Evolutionary conservation across 164 flowering plant species (phyloP), one percentile per base, ranked within the genome.

Genomic region (Santalum album): DNA sequence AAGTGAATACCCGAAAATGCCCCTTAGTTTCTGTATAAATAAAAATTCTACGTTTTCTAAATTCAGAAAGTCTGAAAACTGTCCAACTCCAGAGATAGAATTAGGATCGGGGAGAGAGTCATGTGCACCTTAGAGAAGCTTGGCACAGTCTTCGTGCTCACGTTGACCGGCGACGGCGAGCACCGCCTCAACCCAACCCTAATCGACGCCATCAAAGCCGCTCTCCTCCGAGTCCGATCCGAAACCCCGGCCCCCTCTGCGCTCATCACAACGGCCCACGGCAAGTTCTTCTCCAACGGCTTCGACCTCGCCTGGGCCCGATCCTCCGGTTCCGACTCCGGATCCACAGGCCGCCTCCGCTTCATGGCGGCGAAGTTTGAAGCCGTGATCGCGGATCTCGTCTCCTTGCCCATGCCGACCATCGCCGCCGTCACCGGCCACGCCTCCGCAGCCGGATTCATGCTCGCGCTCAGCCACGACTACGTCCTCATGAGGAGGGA

Each of bases 231-330:
- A 10, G 52, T 67, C 65, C 55, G 62, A 12, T 15, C 71, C 49
- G 59, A 66, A 27, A 18, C 60, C 50, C 0, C 69, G n/a, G 15
- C 63, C 3, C 9, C 57, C 12, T 63, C 72, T 1, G 87, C 65
- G 49, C 85, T 86, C n/a, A 67, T 90, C 72, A 84, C 95, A 53
- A 78, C 83, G 6, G 77, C 85, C 21, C 57, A 69, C 6, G 94
- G 97, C 60, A 86, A 75, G 58, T 89, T 84, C 80, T 89, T 86
- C 78, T 84, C 84, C 72, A 90, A 86, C 60, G 92, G 95, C 65
- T 81, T 54, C 64, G 97, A 90, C 48, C 78, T 90, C 64, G 71
- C 54, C n/a, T 81, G 83, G 82, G 84, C 85, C 45, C 50, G 32
- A 25, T 60, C 78, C 36, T 1, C 42, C 14, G 68, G 51, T 16